These are phyloP conservation scores for Mentha longifolia DNA, from an alignment of 257 asterid species.

Conservation along the genomic window DNA sequence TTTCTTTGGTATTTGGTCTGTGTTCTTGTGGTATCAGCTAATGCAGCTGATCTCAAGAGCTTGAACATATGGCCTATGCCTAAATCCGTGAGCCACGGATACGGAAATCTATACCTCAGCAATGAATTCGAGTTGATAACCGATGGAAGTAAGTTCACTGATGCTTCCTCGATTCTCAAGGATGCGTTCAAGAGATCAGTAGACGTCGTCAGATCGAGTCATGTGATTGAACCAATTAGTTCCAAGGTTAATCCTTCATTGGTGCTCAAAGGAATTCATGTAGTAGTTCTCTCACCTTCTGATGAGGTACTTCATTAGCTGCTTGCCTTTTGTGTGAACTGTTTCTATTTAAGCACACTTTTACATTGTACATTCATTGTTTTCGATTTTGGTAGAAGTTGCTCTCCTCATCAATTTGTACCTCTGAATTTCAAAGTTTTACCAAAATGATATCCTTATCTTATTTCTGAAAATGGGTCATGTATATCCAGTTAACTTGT, in stretches of 20 bases:
- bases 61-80: slow-evolving; percentile 97
- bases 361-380: no score
- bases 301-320: slow-evolving; percentile 39
- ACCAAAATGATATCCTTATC: no score
- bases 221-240: slow-evolving; percentile 54
- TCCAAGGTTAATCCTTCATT: slow-evolving; percentile 51
- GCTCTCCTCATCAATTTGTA: not conserved
- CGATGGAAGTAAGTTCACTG: slow-evolving; percentile 67
- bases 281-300: slow-evolving; percentile 64
- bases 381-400: not conserved
- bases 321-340: not conserved
- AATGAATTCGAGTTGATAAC: slow-evolving; percentile 67
- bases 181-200: slow-evolving; percentile 65
- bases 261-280: slow-evolving; percentile 70
- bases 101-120: slow-evolving; percentile 53
- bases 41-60: slow-evolving; percentile 43
- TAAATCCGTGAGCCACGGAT: slow-evolving; percentile 62
- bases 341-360: not conserved
- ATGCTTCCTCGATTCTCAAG: slow-evolving; percentile 76
- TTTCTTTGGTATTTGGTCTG: slow-evolving; percentile 42
- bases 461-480: not conserved
- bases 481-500: not conserved
- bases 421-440: not conserved
- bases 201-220: slow-evolving; percentile 51
- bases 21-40: slow-evolving; percentile 42